Conservation (phyloP, 2,329 filamentous ascomycete species). For the Claviceps paspali region DNA sequence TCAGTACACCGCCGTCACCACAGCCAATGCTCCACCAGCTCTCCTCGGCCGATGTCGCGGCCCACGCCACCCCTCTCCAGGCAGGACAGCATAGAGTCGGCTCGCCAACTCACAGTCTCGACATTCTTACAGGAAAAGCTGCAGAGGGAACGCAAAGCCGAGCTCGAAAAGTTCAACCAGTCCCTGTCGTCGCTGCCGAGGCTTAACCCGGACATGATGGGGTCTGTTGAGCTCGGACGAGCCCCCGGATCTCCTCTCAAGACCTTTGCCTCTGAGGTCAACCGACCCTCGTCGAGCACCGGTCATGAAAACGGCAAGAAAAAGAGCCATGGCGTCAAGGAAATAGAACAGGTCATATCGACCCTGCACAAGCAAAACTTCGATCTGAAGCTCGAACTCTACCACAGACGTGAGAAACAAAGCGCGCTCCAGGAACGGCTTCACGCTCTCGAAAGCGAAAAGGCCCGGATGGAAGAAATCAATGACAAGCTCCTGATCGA, state of each 20-base stretch:
- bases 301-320: conserved; percentile 26
- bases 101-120: conserved; percentile 27
- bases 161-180: conserved; percentile 26
- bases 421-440: conserved; percentile 40
- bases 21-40: conserved; percentile 17
- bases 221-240: conserved; percentile 23
- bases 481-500: conserved; percentile 44
- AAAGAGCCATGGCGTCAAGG: conserved; percentile 46
- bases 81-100: conserved; percentile 25
- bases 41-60: conserved; percentile 23
- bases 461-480: conserved; percentile 37
- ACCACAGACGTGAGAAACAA: conserved; percentile 51
- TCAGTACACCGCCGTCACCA: conserved; percentile 26
- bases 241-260: conserved; percentile 26
- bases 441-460: conserved; percentile 38
- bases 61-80: conserved; percentile 27
- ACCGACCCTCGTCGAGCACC: conserved; percentile 27
- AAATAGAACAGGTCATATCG: conserved; percentile 54
- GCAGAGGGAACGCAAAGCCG: conserved; percentile 33
- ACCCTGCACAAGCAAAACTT: conserved; percentile 63
- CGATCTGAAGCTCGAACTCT: conserved; percentile 59
- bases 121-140: conserved; percentile 40
- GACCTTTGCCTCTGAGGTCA: conserved; percentile 17
- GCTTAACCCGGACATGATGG: conserved; percentile 21
- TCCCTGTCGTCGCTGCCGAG: conserved; percentile 18